These are phyloP conservation scores for Solanum peruvianum DNA, from an alignment of 257 asterid species.

Conservation along the genomic window DNA sequence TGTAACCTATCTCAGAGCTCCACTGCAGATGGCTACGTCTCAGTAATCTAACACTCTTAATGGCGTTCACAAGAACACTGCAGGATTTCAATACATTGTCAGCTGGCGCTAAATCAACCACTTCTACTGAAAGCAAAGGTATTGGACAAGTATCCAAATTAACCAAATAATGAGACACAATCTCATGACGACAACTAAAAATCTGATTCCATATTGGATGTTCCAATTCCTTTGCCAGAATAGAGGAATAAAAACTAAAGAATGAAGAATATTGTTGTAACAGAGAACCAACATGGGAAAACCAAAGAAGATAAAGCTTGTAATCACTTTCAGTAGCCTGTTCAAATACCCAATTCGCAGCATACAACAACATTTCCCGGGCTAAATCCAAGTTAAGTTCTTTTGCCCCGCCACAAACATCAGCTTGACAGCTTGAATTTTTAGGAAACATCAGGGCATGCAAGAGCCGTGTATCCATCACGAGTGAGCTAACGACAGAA, in stretches of 20 bases:
- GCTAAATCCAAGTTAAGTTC: conserved; percentile 29
- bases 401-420: conserved; percentile 8
- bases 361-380: conserved; percentile 44
- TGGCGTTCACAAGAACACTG: conserved; percentile 30
- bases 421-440: conserved; percentile 9
- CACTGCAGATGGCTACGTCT: conserved; percentile 71
- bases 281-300: conserved; percentile 56
- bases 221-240: conserved; percentile 39
- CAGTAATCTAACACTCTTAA: conserved; percentile 42
- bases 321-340: conserved; percentile 74
- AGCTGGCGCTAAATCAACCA: conserved; percentile 25
- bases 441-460: conserved; percentile 32
- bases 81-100: conserved; percentile 22
- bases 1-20: conserved; percentile 36
- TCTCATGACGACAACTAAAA: conserved; percentile 27
- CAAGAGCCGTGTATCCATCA: conserved; percentile 39
- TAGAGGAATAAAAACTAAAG: conserved; percentile 31
- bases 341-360: conserved; percentile 89
- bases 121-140: conserved; percentile 48
- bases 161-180: conserved; percentile 18
- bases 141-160: conserved; percentile 13
- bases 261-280: conserved; percentile 37
- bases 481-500: conserved; percentile 23
- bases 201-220: conserved; percentile 69
- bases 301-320: conserved; percentile 55